A percentile compares a stretch with the other conserved stretches of the same genome.
phyloP scores from a whole-genome alignment of 2,329 filamentous ascomycete species.

The Lasiodiplodia citricola region DNA sequence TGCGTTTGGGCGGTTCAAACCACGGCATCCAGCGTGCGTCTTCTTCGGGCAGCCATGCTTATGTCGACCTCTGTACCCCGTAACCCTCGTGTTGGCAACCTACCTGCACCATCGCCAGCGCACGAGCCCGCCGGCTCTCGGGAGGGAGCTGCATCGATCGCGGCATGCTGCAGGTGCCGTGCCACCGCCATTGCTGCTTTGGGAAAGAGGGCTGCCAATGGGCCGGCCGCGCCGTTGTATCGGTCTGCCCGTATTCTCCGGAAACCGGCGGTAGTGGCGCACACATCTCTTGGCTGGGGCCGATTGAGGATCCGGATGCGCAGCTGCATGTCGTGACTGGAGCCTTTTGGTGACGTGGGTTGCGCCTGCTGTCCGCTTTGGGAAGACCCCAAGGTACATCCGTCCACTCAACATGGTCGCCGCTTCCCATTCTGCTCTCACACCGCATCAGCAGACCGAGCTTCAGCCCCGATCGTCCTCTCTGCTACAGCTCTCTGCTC shows the following conservation, averaged over 20 bases:
- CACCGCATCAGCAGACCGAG: background rate
- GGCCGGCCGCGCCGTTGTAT: background rate
- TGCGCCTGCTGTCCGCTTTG: background rate
- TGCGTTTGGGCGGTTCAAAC: no score
- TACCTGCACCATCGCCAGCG: background rate
- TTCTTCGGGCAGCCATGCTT: background rate
- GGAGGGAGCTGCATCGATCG: background rate
- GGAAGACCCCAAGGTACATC: background rate
- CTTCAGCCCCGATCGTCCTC: background rate
- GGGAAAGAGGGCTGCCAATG: background rate
- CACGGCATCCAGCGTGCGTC: background rate
- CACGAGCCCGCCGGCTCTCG: slow-evolving; percentile 12
- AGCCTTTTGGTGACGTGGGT: background rate
- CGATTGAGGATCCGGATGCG: background rate
- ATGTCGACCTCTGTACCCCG: background rate
- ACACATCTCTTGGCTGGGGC: background rate
- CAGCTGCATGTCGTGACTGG: background rate
- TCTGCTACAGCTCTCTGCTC: background rate
- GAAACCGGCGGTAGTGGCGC: background rate
- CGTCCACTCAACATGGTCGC: background rate
- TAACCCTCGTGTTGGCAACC: slow-evolving; percentile 5
- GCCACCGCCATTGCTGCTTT: background rate
- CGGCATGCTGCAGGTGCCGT: slow-evolving; percentile 1
- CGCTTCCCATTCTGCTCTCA: background rate
- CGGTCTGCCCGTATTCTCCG: slow-evolving; percentile 2